phyloP scores from a whole-genome alignment of 169 alveolate species.

The Eimeria falciformis region DNA sequence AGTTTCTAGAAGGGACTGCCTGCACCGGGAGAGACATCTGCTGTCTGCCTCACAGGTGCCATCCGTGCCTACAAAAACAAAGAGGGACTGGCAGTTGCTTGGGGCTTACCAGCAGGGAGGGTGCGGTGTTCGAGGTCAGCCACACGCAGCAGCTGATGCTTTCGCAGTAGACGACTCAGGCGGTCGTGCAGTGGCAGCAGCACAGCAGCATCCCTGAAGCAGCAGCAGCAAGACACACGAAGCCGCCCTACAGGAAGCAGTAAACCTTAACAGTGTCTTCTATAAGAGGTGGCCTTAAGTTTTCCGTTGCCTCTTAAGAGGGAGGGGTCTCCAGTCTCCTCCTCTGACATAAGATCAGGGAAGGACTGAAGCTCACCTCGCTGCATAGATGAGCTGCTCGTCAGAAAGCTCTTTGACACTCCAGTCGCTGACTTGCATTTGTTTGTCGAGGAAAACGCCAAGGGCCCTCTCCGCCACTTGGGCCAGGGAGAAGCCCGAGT shows the following conservation, averaged over 20 bases:
- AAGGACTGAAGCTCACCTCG: conserved; percentile 68
- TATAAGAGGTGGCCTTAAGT: too few species aligned
- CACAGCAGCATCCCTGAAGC: conserved; percentile 87
- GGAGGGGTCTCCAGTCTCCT: too few species aligned
- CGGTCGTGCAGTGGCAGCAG: conserved; percentile 86
- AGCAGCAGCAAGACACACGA: conserved; percentile 65
- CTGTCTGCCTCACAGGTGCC: too few species aligned
- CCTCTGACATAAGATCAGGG: too few species aligned
- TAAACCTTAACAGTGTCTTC: too few species aligned
- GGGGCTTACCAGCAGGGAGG: conserved; percentile 21
- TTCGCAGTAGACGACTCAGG: conserved; percentile 83
- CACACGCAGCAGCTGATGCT: conserved; percentile 82
- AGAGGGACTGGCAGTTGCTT: too few species aligned
- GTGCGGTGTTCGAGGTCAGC: conserved; percentile 84
- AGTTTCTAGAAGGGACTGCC: too few species aligned
- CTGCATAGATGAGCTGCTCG: conserved; percentile 89
- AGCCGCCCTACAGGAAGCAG: too few species aligned
- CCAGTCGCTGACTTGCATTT: conserved; percentile 91
- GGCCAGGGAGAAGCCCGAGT: conserved; percentile 84
- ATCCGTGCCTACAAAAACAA: too few species aligned
- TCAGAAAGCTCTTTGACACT: conserved; percentile 81
- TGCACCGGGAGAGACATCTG: too few species aligned
- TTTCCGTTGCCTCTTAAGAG: too few species aligned
- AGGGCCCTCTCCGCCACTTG: conserved; percentile 87
- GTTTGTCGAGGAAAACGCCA: conserved; percentile 85